Evolutionary conservation across 2,329 filamentous ascomycete species (phyloP), one percentile per base, ranked within the genome.

Genomic region (Coniochaeta hoffmannii): DNA sequence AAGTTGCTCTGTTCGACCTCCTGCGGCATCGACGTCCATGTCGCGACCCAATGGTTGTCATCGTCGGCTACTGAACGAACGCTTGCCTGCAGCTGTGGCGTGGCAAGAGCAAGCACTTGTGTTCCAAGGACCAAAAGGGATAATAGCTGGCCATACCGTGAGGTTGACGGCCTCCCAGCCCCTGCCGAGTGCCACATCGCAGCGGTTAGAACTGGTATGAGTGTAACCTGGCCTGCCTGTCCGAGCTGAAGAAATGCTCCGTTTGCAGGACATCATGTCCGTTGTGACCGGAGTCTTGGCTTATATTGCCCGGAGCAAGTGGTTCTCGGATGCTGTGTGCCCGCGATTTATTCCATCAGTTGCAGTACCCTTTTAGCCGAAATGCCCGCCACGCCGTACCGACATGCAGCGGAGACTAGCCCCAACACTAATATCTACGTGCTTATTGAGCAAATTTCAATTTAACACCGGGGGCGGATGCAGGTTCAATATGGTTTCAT

Each of bases 21-120:
- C 64, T 87, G 83, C 0, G 83, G 83, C 83, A 87, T 87, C 2
- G 81, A 74, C 0, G 80, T 79, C 85, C 84, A 88, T 1, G 79
- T 82, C 58, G 81, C 77, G 6, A 85, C 77, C 84, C 83, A 87
- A 60, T 83, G 80, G 44, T 73, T 63, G 31, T 68, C 68, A n/a
- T 69, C 65, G 19, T 60, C 60, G 11, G 53, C 54, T 3, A 50
- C 26, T 19, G 46, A 19, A 5, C 38, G 17, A 7, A 26, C 9
- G 14, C 5, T 17, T n/a, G 24, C 26, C 2, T 30, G 46, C 4
- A 14, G 12, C 5, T 12, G 22, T 4, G 19, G 41, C 12, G 44
- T 8, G 26, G n/a, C 38, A 44, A 44, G 17, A 6, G 46, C 30
- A 17, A 30, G 46, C 5, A 26, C 15, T 6, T 30, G 46, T 19